A percentile compares a stretch with the other conserved stretches of the same genome.
Conservation (phyloP, 257 asterid species). For the Agastache rugosa region DNA sequence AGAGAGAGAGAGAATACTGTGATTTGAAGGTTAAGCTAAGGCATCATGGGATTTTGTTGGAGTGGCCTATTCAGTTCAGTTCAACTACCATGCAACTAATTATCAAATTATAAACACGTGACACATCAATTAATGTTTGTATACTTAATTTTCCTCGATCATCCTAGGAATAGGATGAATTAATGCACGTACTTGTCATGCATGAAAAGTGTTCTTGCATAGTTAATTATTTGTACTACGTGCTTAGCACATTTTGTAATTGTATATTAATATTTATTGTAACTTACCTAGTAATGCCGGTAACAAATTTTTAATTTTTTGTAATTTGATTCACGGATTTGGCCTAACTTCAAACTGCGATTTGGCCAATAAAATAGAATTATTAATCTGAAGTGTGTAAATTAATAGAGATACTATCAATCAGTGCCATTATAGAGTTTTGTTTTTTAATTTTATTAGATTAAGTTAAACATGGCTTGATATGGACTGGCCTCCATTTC, state of each 20-base stretch:
- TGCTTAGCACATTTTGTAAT: not conserved
- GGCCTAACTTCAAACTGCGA: too few species aligned
- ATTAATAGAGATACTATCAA: too few species aligned
- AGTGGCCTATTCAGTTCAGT: constrained; percentile 50
- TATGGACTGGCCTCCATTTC: too few species aligned
- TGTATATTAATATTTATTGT: too few species aligned
- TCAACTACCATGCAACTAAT: constrained; percentile 52
- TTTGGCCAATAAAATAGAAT: too few species aligned
- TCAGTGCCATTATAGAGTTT: too few species aligned
- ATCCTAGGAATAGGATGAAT: not conserved
- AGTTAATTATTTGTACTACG: not conserved
- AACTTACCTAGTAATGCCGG: too few species aligned
- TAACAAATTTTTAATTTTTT: too few species aligned
- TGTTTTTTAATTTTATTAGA: too few species aligned
- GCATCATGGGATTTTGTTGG: constrained; percentile 48
- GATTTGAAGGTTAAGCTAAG: constrained; percentile 66
- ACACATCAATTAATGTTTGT: not conserved
- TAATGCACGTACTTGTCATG: not conserved
- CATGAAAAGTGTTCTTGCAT: not conserved
- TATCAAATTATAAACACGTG: constrained; percentile 2
- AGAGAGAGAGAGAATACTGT: constrained; percentile 38
- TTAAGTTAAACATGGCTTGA: too few species aligned
- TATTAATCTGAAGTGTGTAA: too few species aligned
- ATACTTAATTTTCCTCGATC: not conserved
- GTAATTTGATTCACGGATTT: not conserved